Evolutionary conservation across 108 stramenopile species (phyloP), one percentile per base, ranked within the genome.

Genomic region (Nitzschia palea): DNA sequence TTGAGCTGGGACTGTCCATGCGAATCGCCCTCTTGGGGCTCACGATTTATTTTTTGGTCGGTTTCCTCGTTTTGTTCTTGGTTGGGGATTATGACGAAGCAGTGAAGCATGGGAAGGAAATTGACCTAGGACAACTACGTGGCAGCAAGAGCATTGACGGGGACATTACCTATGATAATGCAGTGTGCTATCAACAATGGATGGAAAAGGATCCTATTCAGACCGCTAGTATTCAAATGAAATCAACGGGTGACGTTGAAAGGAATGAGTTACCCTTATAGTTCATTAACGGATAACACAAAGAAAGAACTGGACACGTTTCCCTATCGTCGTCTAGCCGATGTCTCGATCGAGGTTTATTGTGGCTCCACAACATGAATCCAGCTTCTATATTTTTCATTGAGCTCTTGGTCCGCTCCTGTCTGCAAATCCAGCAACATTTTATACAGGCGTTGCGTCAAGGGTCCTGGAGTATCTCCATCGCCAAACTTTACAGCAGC

Each of bases 1-100:
- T 86, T 61, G 88, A 93, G 66, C 59, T 50, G 17, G 85, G 78
- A 12, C 55, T 80, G 0, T 72, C 64, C 62, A 85, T 86, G 80
- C 51, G 61, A 26, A 58, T 76, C 25, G 68, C 62, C 0, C 6
- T 76, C 17, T 54, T 32, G 6, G 37, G 62, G 22, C 27, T 76
- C 33, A 44, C 61, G 18, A 31, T 44, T 0, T 70, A 68, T 28
- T 57, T 70, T 30, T 12, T 67, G 2, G 23, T 74, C 9, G 61
- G 71, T 29, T 71, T 78, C n/a, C 55, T 42, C 35, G 50, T 73
- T 40, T 36, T 71, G 30, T 67, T 67, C 29, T 43, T 37, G 30
- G 47, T 75, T 4, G 79, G 79, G 40, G 66, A 70, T 60, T 80
- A 80, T 54, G 57, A 65, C 10, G 62, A 82, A 12, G 89, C 86